These are phyloP conservation scores for Fusarium sp. DNA, from an alignment of 2,329 filamentous ascomycete genomes.

Conservation along the genomic window DNA sequence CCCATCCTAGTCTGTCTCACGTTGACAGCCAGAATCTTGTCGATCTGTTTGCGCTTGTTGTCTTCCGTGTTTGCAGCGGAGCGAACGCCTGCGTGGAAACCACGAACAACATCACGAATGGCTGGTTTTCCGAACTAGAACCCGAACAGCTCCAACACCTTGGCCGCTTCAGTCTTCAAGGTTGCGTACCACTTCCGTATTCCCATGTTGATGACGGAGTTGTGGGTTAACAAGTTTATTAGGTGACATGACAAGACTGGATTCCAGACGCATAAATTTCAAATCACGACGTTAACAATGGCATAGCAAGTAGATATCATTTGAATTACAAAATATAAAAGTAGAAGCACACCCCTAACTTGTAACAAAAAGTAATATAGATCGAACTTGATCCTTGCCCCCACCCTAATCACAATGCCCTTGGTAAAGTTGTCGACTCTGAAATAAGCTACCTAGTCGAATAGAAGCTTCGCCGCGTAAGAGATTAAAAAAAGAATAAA, in stretches of 20 bases:
- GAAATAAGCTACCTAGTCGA: background rate
- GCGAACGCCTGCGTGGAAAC: no score
- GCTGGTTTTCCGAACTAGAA: no score
- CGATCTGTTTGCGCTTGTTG: no score
- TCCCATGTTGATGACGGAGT: background rate
- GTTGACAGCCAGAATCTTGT: no score
- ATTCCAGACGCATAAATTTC: no score
- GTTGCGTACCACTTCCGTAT: no score
- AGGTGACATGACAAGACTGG: background rate
- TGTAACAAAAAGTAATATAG: background rate
- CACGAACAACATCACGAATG: no score
- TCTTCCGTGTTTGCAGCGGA: no score
- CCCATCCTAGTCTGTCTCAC: no score
- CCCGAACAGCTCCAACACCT: no score
- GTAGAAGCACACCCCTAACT: background rate
- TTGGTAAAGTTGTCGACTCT: background rate
- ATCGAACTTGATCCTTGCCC: background rate
- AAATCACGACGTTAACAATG: background rate
- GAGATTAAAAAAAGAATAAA: background rate
- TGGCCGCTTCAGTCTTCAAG: no score
- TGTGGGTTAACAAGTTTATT: background rate
- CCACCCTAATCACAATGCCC: background rate
- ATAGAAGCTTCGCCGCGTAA: background rate
- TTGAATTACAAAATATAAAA: background rate
- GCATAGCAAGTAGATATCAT: background rate